Percentiles rank a stretch among this genome's conserved stretches.
These are phyloP conservation scores for Scorias spongiosa DNA, from an alignment of 2,329 filamentous ascomycete species.

Conservation along the genomic window DNA sequence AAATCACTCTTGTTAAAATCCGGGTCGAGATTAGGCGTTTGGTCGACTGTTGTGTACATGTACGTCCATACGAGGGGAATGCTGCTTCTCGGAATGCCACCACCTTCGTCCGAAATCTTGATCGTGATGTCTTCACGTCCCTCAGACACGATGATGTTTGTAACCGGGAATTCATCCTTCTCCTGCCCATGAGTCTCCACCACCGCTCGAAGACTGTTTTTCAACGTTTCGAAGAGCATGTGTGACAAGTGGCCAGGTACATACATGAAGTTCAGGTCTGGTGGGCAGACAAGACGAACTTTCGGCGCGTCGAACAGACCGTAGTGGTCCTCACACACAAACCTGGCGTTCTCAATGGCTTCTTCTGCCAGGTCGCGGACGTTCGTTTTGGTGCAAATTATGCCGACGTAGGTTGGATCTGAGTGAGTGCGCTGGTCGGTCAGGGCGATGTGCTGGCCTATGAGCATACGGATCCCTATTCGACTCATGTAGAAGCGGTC, in stretches of 20 bases:
- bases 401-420: slow-evolving; percentile 90
- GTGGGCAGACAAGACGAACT: slow-evolving; percentile 89
- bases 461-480: slow-evolving; percentile 97
- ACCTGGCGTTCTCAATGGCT: slow-evolving; percentile 96
- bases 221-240: slow-evolving; percentile 98
- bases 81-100: slow-evolving; percentile 79
- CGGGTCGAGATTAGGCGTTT: slow-evolving; percentile 84
- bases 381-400: slow-evolving; percentile 98
- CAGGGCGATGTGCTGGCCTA: slow-evolving; percentile 93
- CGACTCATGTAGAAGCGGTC: slow-evolving; percentile 99
- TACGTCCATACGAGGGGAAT: slow-evolving; percentile 99
- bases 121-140: slow-evolving; percentile 98
- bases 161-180: slow-evolving; percentile 89
- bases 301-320: slow-evolving; percentile 93
- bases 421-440: slow-evolving; percentile 82
- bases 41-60: slow-evolving; percentile 98
- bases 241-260: slow-evolving; percentile 96
- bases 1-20: slow-evolving; percentile 99
- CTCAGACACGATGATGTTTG: slow-evolving; percentile 94
- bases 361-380: slow-evolving; percentile 89
- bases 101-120: slow-evolving; percentile 93
- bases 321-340: slow-evolving; percentile 97
- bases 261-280: slow-evolving; percentile 96
- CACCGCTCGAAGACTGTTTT: slow-evolving; percentile 93
- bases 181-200: slow-evolving; percentile 91